Base-by-base conservation (phyloP, 2,329 filamentous ascomycete species). In the Neofusicoccum sp. region DNA sequence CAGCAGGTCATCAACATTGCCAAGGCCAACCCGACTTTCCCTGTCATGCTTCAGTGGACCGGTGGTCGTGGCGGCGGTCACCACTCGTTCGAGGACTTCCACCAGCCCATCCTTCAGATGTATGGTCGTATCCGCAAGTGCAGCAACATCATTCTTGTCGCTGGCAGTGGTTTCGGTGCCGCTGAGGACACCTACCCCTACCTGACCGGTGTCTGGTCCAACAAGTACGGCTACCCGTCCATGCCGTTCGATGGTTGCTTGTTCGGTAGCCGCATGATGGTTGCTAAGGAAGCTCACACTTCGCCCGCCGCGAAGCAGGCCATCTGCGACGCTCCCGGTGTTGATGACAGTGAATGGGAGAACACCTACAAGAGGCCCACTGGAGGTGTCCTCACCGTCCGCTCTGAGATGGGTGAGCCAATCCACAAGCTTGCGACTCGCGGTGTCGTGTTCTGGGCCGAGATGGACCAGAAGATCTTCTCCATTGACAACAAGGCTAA, bases 391-490 rank as follows among this genome's bases (percentile, higher is more conserved):
- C 93, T 99, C 69, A 99, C 95, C 30, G 95, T 99, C 51, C 87
- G 92, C 65, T 99, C 95, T 1, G 95, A 99, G 79, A 99, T 99
- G 96, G 96, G 95, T 47, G 95, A 99, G 82, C 96, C 95, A 5
- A 99, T 99, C 64, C 95, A 99, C 82, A 99, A 99, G 81, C 86
- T 99, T 62, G 96, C 95, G 14, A 99, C 95, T 51, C 89, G 96
- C 62, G 95, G 95, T 84, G 93, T 99, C 49, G 82, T 86, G 59
- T 96, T 99, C 82, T 99, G 95, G 95, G 89, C 92, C 53, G 96
- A 99, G 79, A 96, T 99, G 92, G 95, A 99, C 72, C 86, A 96
- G 76, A 97, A 96, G 79, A 98, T 99, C 70, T 99, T 99, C 82
- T 89, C 87, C 72, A 81, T 99, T 51, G 93, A 96, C 77, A 20